Base-by-base conservation (phyloP, 2,329 filamentous ascomycete species). In the Neonectria punicea region DNA sequence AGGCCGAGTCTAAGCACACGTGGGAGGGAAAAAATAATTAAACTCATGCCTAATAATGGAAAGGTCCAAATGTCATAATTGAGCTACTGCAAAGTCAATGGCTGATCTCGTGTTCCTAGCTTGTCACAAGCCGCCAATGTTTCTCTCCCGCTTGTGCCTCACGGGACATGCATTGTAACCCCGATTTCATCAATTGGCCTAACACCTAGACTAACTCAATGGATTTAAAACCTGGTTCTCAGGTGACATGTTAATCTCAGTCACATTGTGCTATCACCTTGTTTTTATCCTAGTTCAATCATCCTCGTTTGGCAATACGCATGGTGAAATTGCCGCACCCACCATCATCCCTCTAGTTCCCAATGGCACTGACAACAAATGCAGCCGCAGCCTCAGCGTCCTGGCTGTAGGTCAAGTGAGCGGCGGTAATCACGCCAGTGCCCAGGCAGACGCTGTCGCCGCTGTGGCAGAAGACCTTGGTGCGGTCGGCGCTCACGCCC, bases 381-480 rank as follows among this genome's bases (percentile, higher is more conserved):
- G 66, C 56, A 13, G 76, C 76, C 51, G 76, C 76, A 10, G 68
- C 62, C 7, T 63, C 53, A 8, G 77, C 77, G 55, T 79, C 74
- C 34, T 73, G 30, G 61, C 73, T 68, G 53, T 77, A 77, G 18
- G 70, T 73, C 46, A 71, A 65, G 63, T 77, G 76, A 4, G 67
- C 70, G 4, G 67, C 39, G 9, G 69, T 75, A 20, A 78, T 73
- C 34, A 73, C 61, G 34, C 66, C 72, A 25, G 71, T 71, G 1
- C 75, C 75, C 2, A 69, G 56, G 64, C 77, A 79, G 58, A 79
- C 77, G 61, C 69, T 69, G 64, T 79, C 77, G 3, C 77, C 77
- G 11, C 58, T 6, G 62, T 76, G 76, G 69, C 77, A 79, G 64
- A 79, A 73, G 41, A 79, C 68, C 65, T 74, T 74, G 61, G 67